Evolutionary conservation across 352 stramenopile species (phyloP), one percentile per base, ranked within the genome.

Genomic region (Phytophthora kernoviae): DNA sequence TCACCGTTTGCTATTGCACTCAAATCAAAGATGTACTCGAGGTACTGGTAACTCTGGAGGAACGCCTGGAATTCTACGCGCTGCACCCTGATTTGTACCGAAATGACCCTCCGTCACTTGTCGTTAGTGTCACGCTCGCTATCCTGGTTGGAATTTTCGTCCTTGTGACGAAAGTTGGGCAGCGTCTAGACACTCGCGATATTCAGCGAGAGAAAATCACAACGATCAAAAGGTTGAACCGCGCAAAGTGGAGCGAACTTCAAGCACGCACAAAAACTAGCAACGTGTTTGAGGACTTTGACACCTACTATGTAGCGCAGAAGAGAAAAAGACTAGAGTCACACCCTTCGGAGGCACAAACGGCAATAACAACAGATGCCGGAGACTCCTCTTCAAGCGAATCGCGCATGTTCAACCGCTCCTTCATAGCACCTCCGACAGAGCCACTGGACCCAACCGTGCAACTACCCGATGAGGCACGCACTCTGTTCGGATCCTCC

Each of bases 11-110:
- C 22, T 87, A 81, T 37, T 93, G 84, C 53, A 80, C 49, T 4
- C 47, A 81, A n/a, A 47, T 93, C 12, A 79, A 93, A 20, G 73
- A 44, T 0, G 56, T 75, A 17, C 68, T 93, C 10, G 78, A 93
- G 40, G 74, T 93, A 21, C 46, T 91, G 8, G 68, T 91, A 4
- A 84, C 80, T 1, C 30, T 90, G 11, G 72, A 88, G 18, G 84
- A 93, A 45, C 71, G 68, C 3, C 70, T 91, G 17, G 74, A 87
- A 41, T 93, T 88, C 42, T 81, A 85, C 44, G 76, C 75, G 11
- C 41, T 84, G 8, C 60, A 72, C 11, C 66, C 56, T 6, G 70
- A 90, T 22, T 46, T 91, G 45, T 90, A 90, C 15, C 84, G 84
- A 2, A 57, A 91, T 44, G 84, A 93, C 10, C 52, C 65, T 2